These are phyloP conservation scores for Ulota crispa DNA, from an alignment of 225 moss, liverwort and hornwort genomes.

Conservation along the genomic window DNA sequence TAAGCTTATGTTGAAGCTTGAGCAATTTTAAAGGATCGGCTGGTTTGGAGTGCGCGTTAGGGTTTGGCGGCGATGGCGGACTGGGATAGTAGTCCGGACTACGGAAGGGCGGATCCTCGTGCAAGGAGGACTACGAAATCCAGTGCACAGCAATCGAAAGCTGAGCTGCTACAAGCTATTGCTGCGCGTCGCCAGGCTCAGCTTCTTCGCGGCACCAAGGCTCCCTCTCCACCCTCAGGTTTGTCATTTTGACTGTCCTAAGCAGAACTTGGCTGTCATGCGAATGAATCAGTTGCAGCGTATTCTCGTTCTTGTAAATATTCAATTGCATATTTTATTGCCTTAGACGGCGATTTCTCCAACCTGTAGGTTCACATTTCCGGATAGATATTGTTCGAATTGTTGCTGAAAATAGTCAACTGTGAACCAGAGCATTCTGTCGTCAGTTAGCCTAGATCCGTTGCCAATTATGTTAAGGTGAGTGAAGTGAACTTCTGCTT, in stretches of 20 bases:
- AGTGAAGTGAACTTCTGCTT: neutral
- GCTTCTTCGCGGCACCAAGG: conserved; percentile 28
- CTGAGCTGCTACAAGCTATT: conserved; percentile 52
- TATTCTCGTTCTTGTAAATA: neutral
- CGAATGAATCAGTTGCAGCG: neutral
- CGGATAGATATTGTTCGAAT: neutral
- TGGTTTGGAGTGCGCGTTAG: neutral
- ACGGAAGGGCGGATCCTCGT: conserved; percentile 31
- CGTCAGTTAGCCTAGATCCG: neutral
- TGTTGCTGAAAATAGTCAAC: neutral
- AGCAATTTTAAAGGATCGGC: neutral
- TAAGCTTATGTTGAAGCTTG: neutral
- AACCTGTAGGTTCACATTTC: too few relatives aligned
- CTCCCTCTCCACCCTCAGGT: conserved; percentile 34
- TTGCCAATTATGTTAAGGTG: neutral
- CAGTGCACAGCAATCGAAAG: conserved; percentile 39
- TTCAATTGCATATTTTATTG: neutral
- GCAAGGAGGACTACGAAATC: conserved; percentile 26
- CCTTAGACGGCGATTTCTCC: neutral
- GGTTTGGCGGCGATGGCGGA: conserved; percentile 41
- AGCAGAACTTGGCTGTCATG: neutral
- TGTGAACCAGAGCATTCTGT: neutral
- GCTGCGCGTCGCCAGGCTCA: conserved; percentile 59
- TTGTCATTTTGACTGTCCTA: neutral
- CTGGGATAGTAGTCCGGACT: conserved; percentile 36